Conservation (phyloP, 2,329 filamentous ascomycete species). For the Xylaria digitata region DNA sequence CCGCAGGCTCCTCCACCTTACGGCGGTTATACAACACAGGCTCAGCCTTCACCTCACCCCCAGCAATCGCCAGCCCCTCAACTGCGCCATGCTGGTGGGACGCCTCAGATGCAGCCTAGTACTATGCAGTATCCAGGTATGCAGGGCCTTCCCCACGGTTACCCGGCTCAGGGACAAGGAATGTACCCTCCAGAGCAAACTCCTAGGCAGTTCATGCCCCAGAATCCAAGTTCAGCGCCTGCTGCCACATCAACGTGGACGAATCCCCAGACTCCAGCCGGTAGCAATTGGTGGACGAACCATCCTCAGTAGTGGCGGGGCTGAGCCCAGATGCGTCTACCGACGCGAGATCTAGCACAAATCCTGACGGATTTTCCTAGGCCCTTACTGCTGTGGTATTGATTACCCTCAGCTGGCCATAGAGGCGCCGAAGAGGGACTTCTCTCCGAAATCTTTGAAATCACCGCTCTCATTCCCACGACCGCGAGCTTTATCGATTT, state of each 20-base stretch:
- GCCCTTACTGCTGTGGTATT: slow-evolving; percentile 22
- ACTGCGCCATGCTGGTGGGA: slow-evolving; percentile 66
- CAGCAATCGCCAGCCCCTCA: slow-evolving; percentile 70
- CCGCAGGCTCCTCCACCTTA: slow-evolving; percentile 71
- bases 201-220: slow-evolving; percentile 75
- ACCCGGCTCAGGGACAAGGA: slow-evolving; percentile 65
- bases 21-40: slow-evolving; percentile 64
- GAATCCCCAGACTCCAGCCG: slow-evolving; percentile 71
- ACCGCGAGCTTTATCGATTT: slow-evolving; percentile 8
- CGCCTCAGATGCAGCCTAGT: slow-evolving; percentile 66
- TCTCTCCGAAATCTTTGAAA: slow-evolving; percentile 26
- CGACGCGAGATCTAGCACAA: slow-evolving; percentile 5
- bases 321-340: slow-evolving; percentile 2
- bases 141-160: slow-evolving; percentile 69
- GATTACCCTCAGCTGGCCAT: slow-evolving; percentile 34
- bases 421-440: slow-evolving; percentile 34
- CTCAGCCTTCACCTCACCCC: slow-evolving; percentile 61
- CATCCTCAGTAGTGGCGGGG: slow-evolving; percentile 56
- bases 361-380: slow-evolving; percentile 15
- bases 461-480: slow-evolving; percentile 5
- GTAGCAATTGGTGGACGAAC: slow-evolving; percentile 66
- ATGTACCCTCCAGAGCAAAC: slow-evolving; percentile 73
- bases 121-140: slow-evolving; percentile 72
- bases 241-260: slow-evolving; percentile 65
- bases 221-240: slow-evolving; percentile 63